Evolutionary conservation across 2,329 filamentous ascomycete genomes (phyloP).

Genomic region (Aspergillus glaucus): DNA sequence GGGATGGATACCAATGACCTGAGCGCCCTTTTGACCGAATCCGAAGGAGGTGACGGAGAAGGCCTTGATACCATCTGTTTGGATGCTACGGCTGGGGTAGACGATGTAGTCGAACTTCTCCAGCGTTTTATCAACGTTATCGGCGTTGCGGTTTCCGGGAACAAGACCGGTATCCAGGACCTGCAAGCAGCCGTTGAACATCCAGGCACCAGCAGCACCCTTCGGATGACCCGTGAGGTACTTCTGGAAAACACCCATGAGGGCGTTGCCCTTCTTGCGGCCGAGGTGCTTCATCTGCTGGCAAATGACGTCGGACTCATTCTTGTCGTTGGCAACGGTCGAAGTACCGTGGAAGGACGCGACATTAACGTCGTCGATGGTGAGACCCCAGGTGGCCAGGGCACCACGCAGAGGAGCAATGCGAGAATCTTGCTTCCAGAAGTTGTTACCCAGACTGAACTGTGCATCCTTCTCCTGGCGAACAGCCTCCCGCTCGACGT

Average conservation of each 20-base stretch:
- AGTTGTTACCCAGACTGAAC: conserved; percentile 90
- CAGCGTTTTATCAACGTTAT: conserved; percentile 94
- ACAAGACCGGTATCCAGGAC: conserved; percentile 91
- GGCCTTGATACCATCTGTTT: conserved; percentile 96
- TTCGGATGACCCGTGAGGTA: conserved; percentile 98
- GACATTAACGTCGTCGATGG: conserved; percentile 88
- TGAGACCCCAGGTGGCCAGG: conserved; percentile 95
- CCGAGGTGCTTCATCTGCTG: conserved; percentile 93
- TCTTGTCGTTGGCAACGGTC: conserved; percentile 98
- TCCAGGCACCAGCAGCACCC: conserved; percentile 98
- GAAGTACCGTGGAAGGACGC: conserved; percentile 99
- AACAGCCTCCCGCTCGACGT: conserved; percentile 81
- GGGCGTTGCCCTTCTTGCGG: conserved; percentile 90
- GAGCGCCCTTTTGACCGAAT: conserved; percentile 97
- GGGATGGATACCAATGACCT: conserved; percentile 93
- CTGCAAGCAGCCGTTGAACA: conserved; percentile 97
- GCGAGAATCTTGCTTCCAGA: conserved; percentile 92
- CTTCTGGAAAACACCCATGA: conserved; percentile 98
- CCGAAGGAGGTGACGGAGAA: conserved; percentile 99
- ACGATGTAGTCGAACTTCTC: conserved; percentile 98
- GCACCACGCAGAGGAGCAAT: conserved; percentile 95
- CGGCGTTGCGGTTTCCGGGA: conserved; percentile 93
- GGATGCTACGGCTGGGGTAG: conserved; percentile 88
- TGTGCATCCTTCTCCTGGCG: conserved; percentile 92
- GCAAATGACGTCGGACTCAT: conserved; percentile 95